Base-by-base conservation (phyloP, 345 rosid species). In the Theobroma cacao region DNA sequence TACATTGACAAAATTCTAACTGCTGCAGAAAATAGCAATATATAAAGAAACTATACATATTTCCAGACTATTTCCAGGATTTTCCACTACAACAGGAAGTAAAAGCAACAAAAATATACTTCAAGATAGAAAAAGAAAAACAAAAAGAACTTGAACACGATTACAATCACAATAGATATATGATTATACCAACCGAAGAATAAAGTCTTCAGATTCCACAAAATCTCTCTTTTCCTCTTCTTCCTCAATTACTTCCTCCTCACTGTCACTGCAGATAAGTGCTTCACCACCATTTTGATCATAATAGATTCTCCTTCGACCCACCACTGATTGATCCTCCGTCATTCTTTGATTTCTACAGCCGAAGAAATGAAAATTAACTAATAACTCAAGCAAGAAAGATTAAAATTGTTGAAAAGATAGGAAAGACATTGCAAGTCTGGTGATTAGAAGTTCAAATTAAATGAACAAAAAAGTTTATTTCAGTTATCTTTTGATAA, bases 311-410 rank as follows among this genome's bases (percentile, higher is more conserved):
- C 99, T 92, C 89, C 99, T 88, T 72, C 99, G 91, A 69, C 99
- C 98, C 77, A 96, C 89, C 71, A 96, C 98, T 15, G 99, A 96
- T 76, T 94, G 98, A 84, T 94, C 99, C 82, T 94, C 99, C 1
- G 98, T 96, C 99, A 96, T 96, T 90, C 99, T 94, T 81, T 96
- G 99, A 82, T 96, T 96, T 88, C 99, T 96, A 90, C 80, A 87
- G 28, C 79, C 79, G 24, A 81, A 24, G 11, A 4, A 52, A 30
- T 14, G 6, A 53, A 55, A 28, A 60, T 60, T 60, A 60, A 94
- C 36, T 60, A 8, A 30, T 60, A 60, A 60, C 36, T 60, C 63
- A 60, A 28, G 38, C 20, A 60, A 60, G 7, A 60, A 60, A 60
- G 56, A 13, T 13, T 60, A 13, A 60, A 30, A 60, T 30, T 26